Conservation (phyloP, 2,329 filamentous ascomycete species). For the Colletotrichum sp. region DNA sequence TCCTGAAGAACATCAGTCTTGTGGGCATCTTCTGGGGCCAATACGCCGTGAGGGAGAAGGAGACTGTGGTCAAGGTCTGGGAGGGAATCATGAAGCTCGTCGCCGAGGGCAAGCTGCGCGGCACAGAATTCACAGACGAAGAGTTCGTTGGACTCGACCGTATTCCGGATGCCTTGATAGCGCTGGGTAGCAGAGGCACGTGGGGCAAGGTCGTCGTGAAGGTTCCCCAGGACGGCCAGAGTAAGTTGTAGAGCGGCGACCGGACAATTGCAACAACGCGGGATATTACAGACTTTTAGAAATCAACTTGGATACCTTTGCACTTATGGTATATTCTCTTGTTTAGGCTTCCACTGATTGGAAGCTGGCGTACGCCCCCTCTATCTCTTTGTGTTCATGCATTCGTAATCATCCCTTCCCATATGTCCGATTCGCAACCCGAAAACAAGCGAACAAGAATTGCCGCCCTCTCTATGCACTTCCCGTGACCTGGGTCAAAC, state of each 20-base stretch:
- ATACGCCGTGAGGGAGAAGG: constrained; percentile 75
- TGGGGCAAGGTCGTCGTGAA: constrained; percentile 98
- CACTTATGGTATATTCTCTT: neutral
- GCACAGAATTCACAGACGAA: constrained; percentile 82
- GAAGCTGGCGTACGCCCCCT: neutral
- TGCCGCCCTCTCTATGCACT: neutral
- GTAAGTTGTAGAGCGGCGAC: constrained; percentile 51
- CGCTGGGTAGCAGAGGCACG: constrained; percentile 79
- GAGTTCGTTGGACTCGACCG: constrained; percentile 83
- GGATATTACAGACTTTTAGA: neutral
- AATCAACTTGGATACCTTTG: neutral
- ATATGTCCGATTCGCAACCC: neutral
- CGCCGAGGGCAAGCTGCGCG: constrained; percentile 76
- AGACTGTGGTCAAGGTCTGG: constrained; percentile 78
- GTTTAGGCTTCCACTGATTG: neutral
- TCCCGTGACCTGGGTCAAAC: neutral
- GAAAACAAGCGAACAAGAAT: neutral
- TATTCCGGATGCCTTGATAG: constrained; percentile 76
- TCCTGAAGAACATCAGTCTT: constrained; percentile 91
- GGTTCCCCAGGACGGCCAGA: constrained; percentile 71
- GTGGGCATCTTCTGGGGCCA: constrained; percentile 93
- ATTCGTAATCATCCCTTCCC: constrained; percentile 10
- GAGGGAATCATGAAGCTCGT: constrained; percentile 81
- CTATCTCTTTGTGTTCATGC: constrained; percentile 1
- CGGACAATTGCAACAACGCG: neutral